Conservation (phyloP, 208 protist species). For the Acanthamoeba sp. region DNA sequence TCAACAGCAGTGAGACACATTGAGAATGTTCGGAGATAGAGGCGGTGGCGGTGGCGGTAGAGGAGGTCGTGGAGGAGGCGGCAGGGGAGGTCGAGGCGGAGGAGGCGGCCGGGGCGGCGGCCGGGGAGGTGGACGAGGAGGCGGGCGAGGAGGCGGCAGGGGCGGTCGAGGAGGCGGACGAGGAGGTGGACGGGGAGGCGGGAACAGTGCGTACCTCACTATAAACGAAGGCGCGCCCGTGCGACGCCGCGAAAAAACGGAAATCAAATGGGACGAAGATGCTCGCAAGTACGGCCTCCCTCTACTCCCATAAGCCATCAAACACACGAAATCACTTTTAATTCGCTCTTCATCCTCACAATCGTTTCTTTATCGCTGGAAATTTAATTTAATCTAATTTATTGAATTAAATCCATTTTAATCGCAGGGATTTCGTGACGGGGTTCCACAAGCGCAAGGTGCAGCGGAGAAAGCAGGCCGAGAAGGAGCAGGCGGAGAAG, state of each 20-base stretch:
- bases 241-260: neutral
- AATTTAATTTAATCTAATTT: neutral
- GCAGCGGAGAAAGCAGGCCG: conserved; percentile 41
- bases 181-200: neutral
- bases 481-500: neutral
- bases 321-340: neutral
- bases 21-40: too few species aligned
- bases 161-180: neutral
- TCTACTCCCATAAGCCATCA: neutral
- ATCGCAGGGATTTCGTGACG: conserved; percentile 57
- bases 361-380: neutral
- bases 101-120: neutral
- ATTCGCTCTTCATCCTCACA: neutral
- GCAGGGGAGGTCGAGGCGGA: neutral
- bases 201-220: neutral
- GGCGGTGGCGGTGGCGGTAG: too few species aligned
- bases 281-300: neutral
- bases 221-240: neutral
- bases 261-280: conserved; percentile 2
- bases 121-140: neutral
- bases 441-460: conserved; percentile 59
- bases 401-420: neutral
- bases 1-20: too few species aligned
- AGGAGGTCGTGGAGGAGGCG: too few species aligned
- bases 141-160: neutral